Percentiles rank a stretch among this genome's conserved stretches.
These are phyloP conservation scores for Sarocladiaceae sp. DNA, from an alignment of 2,329 filamentous ascomycete species.

Conservation along the genomic window DNA sequence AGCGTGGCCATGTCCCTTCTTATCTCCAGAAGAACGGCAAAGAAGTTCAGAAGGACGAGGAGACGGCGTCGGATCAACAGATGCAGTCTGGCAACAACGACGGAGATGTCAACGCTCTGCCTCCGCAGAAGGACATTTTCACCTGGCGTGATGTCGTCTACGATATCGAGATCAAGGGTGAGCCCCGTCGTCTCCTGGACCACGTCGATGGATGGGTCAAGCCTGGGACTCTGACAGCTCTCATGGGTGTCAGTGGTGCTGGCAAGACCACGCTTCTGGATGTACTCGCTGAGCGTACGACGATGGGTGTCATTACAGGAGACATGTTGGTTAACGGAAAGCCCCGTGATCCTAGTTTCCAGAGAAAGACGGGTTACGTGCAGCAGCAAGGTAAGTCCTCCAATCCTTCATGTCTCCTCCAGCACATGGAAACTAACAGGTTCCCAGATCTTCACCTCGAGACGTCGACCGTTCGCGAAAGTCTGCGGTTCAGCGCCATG, in stretches of 20 bases:
- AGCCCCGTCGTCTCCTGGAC: conserved; percentile 66
- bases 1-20: conserved; percentile 43
- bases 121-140: conserved; percentile 55
- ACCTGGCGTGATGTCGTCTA: conserved; percentile 74
- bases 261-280: conserved; percentile 39
- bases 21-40: conserved; percentile 27
- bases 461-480: conserved; percentile 50
- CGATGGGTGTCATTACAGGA: conserved; percentile 57
- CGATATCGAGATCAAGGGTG: conserved; percentile 64
- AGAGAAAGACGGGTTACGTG: conserved; percentile 60
- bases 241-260: conserved; percentile 56
- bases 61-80: conserved; percentile 17
- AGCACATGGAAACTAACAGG: conserved; percentile 6
- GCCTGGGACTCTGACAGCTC: conserved; percentile 76
- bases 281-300: conserved; percentile 41
- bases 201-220: conserved; percentile 85
- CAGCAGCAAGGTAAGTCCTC: conserved; percentile 50
- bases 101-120: conserved; percentile 23
- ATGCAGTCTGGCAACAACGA: conserved; percentile 16
- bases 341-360: conserved; percentile 50
- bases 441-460: conserved; percentile 45
- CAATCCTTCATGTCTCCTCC: not conserved
- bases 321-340: conserved; percentile 61
- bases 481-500: conserved; percentile 48
- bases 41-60: conserved; percentile 18